Evolutionary conservation across 108 stramenopile genomes (phyloP).

Genomic region (Nitzschia palea): DNA sequence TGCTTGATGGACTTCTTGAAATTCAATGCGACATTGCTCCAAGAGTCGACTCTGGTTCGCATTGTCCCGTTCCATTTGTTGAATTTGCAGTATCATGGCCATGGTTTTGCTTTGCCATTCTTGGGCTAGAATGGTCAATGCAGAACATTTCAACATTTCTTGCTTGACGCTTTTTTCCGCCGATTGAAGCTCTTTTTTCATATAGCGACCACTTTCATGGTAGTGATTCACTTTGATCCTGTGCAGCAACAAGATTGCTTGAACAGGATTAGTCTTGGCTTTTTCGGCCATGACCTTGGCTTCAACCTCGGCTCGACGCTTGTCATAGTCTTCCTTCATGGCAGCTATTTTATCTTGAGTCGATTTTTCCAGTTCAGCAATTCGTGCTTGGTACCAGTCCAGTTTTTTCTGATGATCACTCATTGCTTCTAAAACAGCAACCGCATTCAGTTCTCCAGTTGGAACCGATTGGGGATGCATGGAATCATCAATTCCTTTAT

Average conservation of each 20-base stretch:
- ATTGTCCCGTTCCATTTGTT: constrained; percentile 6
- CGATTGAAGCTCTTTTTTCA: constrained; percentile 6
- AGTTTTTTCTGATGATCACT: no score
- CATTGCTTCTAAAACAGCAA: no score
- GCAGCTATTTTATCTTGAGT: not conserved
- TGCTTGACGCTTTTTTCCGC: not conserved
- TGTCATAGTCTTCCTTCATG: not conserved
- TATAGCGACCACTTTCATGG: not conserved
- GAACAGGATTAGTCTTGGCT: not conserved
- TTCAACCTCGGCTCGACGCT: not conserved
- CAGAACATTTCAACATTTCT: not conserved
- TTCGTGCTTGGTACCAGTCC: no score
- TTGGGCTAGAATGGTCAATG: not conserved
- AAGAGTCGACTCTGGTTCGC: not conserved
- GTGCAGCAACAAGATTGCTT: constrained; percentile 7
- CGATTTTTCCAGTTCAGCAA: not conserved
- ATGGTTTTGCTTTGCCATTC: not conserved
- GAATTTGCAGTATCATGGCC: not conserved
- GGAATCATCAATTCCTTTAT: no score
- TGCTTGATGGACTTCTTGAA: not conserved
- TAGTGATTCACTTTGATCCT: constrained; percentile 12
- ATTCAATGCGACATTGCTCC: not conserved
- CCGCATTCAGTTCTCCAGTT: no score
- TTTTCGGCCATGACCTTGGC: not conserved
- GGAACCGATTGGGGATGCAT: no score